Base-by-base conservation (phyloP, 768 basidiomycete genomes). In the Chalciporus piperatus region DNA sequence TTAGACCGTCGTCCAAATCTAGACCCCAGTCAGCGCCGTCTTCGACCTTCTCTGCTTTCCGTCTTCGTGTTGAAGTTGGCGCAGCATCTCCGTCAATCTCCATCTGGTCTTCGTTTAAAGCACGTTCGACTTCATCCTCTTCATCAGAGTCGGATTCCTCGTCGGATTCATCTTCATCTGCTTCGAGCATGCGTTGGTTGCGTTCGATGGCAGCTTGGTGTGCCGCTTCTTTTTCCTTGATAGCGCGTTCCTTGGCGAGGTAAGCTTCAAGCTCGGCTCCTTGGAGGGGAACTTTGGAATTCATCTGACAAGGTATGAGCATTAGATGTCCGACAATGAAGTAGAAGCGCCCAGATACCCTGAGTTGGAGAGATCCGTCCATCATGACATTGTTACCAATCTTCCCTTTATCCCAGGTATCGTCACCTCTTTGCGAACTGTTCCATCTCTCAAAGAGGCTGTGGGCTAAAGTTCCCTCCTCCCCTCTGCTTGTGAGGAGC, bases 381-480 rank as follows among this genome's bases (percentile, higher is more conserved):
- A 94, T 78, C 82, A 89, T 85, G 33, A 95, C 72, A 58, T 88
- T 90, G 49, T 79, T 82, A 2, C 97, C 97, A 28, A 98, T 89
- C 59, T 80, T 87, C 6, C 95, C 96, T 59, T 84, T 81, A 55
- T 96, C 93, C 85, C 92, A 97, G 60, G 84, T 88, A 35, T 86
- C 83, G 32, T 87, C 85, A 0, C 80, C 74, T n/a, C 84, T 75
- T 71, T 98, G 97, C 2, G 81, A 75, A 44, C 74, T 71, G 60
- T 96, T 88, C 97, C 97, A 99, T 55, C 76, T 79, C 43, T 93
- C 81, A 58, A 93, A 97, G 17, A 99, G 72, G 9, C 82, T 73
- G 10, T 87, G 79, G 9, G 84, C 82, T 10, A 98, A 77, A 0
- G 92, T 92, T 8, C 87, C 87, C 45, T 88, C 84, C 59, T 93